Evolutionary conservation across 371 early-diverging fungal genomes (phyloP).

Genomic region (Massospora cicadina): DNA sequence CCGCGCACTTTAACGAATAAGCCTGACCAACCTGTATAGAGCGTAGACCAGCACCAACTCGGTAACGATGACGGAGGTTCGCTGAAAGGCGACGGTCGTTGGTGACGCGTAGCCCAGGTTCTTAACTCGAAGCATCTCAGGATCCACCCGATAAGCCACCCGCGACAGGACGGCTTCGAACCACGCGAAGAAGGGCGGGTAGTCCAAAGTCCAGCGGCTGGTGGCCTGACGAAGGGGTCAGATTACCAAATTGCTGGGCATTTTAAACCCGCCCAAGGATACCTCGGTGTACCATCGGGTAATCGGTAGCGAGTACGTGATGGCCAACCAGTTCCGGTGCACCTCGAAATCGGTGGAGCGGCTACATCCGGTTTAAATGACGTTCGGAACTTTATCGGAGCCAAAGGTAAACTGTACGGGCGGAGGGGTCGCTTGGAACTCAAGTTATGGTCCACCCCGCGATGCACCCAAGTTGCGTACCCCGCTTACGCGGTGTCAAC

Average conservation of each 20-base stretch:
- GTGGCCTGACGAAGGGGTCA: slow-evolving; percentile 28
- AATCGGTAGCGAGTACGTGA: slow-evolving; percentile 69
- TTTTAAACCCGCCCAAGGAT: no score
- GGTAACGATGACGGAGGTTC: slow-evolving; percentile 59
- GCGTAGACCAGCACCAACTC: slow-evolving; percentile 63
- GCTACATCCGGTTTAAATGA: slow-evolving; percentile 21
- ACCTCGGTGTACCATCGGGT: slow-evolving; percentile 81
- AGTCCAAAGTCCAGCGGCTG: slow-evolving; percentile 93
- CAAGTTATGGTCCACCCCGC: no score
- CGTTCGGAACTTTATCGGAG: no score
- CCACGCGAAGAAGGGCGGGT: slow-evolving; percentile 96
- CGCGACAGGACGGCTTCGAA: slow-evolving; percentile 66
- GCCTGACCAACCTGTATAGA: slow-evolving; percentile 36
- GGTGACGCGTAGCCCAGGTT: slow-evolving; percentile 44
- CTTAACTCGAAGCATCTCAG: slow-evolving; percentile 51
- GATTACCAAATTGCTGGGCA: no score
- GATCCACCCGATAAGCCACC: slow-evolving; percentile 43
- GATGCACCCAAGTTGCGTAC: no score
- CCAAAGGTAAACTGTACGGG: no score
- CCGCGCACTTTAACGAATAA: no score
- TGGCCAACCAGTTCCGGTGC: slow-evolving; percentile 95
- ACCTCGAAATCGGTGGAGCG: slow-evolving; percentile 97
- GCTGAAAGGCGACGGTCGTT: slow-evolving; percentile 64
- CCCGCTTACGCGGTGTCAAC: no score
- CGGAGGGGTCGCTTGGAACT: no score